Evolutionary conservation across 345 rosid species (phyloP), one percentile per base, ranked within the genome.

Genomic region (Gossypium bickii): DNA sequence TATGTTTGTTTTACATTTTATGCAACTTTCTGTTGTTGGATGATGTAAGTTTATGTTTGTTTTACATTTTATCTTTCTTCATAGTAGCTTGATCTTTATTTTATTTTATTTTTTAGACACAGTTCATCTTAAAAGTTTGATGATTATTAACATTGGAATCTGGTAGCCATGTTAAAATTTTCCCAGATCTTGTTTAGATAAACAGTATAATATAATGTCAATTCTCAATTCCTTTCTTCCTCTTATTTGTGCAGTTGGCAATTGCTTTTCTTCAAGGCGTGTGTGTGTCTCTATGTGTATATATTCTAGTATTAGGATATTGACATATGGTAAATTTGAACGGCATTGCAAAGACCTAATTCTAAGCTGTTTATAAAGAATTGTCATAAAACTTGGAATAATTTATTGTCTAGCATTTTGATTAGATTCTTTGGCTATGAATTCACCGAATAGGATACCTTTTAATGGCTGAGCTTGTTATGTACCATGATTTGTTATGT

Each of bases 1-100:
- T 67, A 59, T 67, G 56, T 22, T 81, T 71, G 22, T 70, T 73
- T 22, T 68, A 29, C 51, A 16, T 22, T 62, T 58, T 67, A 29
- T 57, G 97, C 98, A 18, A 89, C 97, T 45, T 89, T 91, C 72
- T 90, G 97, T 80, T 94, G 98, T 80, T 90, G 97, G 98, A 92
- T 94, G 97, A 94, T 94, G 98, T 94, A 86, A 84, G 94, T 84
- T 79, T 67, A 59, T 67, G 56, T 22, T 81, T 71, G 22, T 70
- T 73, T 22, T 68, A 29, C 51, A 16, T 22, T 62, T 58, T 67
- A 29, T 57, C 12, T 65, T 66, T 71, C 72, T 68, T 51, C 59
- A 10, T 51, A 25, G 44, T 68, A 15, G 24, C 59, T 49, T 67
- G 15, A 24, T 48, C 9, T 64, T 61, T 20, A 10, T 25, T 24